Evolutionary conservation across 2,329 filamentous ascomycete genomes (phyloP).

Genomic region (Plectosphaerella cucumerina): DNA sequence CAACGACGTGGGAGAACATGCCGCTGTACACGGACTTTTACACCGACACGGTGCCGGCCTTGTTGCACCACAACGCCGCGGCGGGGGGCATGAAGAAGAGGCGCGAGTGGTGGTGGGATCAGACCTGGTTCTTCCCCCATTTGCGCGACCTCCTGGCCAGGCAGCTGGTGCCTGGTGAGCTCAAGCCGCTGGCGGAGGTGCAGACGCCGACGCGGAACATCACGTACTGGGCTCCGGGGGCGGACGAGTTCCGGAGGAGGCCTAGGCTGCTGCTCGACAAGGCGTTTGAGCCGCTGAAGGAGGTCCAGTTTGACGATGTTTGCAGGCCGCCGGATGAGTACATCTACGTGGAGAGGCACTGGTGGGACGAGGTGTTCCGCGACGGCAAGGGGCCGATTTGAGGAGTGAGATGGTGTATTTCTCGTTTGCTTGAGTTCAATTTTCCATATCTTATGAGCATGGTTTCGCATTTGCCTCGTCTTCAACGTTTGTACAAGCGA

Average conservation of each 20-base stretch:
- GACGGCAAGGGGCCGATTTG: slow-evolving; percentile 11
- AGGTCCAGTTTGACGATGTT: slow-evolving; percentile 14
- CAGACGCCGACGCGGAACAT: slow-evolving; percentile 7
- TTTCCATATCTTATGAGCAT: neutral
- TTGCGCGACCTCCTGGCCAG: slow-evolving; percentile 12
- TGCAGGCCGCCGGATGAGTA: slow-evolving; percentile 1
- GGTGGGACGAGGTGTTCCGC: slow-evolving; percentile 28
- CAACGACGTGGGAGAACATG: slow-evolving; percentile 6
- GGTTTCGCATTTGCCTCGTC: too few relatives aligned
- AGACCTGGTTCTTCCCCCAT: slow-evolving; percentile 16
- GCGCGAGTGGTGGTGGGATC: slow-evolving; percentile 17
- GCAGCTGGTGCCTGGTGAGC: slow-evolving; percentile 2
- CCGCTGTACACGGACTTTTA: slow-evolving; percentile 20
- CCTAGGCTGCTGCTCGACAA: slow-evolving; percentile 4
- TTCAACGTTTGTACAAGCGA: neutral
- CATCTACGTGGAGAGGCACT: slow-evolving; percentile 11
- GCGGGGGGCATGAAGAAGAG: slow-evolving; percentile 16
- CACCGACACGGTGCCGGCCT: slow-evolving; percentile 15
- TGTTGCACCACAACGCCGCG: slow-evolving; percentile 18
- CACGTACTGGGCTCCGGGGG: slow-evolving; percentile 16
- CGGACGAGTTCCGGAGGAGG: slow-evolving; percentile 2
- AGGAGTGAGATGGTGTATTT: neutral
- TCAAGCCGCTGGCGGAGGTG: slow-evolving; percentile 15
- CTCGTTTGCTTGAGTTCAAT: neutral
- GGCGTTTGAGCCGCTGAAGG: neutral